Conservation (phyloP, 148 eudicot genomes). For the Chenopodium berlandieri region DNA sequence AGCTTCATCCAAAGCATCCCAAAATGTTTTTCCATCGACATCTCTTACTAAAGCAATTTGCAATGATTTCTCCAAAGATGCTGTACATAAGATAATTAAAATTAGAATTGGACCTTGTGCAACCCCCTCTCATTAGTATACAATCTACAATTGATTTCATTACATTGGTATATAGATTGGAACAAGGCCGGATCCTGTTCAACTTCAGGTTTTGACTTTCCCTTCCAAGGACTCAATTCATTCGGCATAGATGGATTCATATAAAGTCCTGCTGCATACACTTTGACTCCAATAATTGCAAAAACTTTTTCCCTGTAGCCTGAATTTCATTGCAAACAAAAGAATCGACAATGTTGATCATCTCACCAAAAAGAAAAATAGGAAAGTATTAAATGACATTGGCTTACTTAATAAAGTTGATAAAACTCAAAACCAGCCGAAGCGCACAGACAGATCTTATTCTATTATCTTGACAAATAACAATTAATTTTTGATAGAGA, state of each 20-base stretch:
- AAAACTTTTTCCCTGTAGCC: conserved; percentile 94
- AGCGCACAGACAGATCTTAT: background rate
- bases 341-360: conserved; percentile 1
- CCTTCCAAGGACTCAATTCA: conserved; percentile 54
- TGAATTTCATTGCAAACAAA: conserved; percentile 29
- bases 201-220: conserved; percentile 49
- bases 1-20: conserved; percentile 95
- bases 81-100: conserved; percentile 44
- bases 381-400: background rate
- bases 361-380: background rate
- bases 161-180: conserved; percentile 66
- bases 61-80: conserved; percentile 72
- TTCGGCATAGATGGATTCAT: conserved; percentile 46
- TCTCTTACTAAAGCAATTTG: conserved; percentile 86
- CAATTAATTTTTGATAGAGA: background rate
- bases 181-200: conserved; percentile 51
- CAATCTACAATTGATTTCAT: background rate
- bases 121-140: background rate
- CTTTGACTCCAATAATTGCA: conserved; percentile 88
- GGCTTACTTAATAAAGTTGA: background rate
- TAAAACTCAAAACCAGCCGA: background rate
- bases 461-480: background rate
- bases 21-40: conserved; percentile 89
- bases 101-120: conserved; percentile 13
- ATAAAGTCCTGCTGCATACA: conserved; percentile 91